Evolutionary conservation across 225 moss, liverwort and hornwort genomes (phyloP).

Genomic region (Physcomitrellopsis africana): DNA sequence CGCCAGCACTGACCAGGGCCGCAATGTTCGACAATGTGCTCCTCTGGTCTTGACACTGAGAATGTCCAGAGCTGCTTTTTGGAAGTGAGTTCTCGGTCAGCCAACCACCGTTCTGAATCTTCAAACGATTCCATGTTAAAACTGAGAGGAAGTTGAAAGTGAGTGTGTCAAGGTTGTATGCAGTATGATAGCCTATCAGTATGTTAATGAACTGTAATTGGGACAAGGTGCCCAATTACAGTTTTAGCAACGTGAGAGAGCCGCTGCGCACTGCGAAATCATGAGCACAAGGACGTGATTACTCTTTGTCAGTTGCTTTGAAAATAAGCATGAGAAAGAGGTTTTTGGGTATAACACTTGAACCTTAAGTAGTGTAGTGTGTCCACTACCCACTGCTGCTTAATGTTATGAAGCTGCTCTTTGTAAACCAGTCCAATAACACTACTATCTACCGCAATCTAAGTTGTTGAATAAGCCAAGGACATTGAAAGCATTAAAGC

Average conservation of each 20-base stretch:
- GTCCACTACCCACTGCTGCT: no score
- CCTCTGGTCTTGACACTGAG: not conserved
- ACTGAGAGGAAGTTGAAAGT: not conserved
- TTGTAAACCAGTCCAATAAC: not conserved
- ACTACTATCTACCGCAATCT: not conserved
- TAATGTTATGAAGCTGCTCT: not conserved
- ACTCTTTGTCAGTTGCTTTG: no score
- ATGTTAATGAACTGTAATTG: no score
- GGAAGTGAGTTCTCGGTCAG: not conserved
- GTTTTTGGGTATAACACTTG: no score
- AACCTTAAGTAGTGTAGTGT: no score
- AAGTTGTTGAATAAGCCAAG: not conserved
- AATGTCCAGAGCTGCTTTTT: not conserved
- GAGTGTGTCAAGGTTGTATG: not conserved
- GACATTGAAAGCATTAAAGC: not conserved
- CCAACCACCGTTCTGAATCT: conserved; percentile 10
- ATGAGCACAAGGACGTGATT: no score
- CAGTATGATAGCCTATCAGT: not conserved
- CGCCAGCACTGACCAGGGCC: conserved; percentile 55
- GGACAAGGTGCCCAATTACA: no score
- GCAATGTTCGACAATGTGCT: not conserved
- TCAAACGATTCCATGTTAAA: not conserved
- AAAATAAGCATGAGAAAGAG: no score
- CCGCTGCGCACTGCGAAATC: no score
- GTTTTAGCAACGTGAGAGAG: no score